phyloP scores from a whole-genome alignment of 306 rosid species.

The Sechiopsis laciniata region DNA sequence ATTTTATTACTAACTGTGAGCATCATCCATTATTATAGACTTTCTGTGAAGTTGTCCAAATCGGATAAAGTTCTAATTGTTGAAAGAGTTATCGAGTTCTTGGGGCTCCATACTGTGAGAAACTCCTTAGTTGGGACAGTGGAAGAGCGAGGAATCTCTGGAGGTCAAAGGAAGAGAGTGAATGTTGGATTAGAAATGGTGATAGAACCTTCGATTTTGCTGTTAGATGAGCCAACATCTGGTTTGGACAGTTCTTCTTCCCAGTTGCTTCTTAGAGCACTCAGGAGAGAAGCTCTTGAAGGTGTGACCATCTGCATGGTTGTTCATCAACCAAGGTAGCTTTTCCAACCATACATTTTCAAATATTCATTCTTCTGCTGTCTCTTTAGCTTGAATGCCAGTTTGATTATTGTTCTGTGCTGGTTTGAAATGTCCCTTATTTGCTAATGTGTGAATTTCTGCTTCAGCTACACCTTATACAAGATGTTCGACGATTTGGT shows the following conservation, averaged over 20 bases:
- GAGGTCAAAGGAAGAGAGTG: constrained; percentile 95
- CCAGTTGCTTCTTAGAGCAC: constrained; percentile 83
- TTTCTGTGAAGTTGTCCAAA: constrained; percentile 59
- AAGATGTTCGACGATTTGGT: constrained; percentile 92
- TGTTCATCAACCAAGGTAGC: constrained; percentile 98
- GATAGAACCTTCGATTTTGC: constrained; percentile 94
- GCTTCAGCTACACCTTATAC: constrained; percentile 82
- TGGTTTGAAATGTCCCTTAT: background rate
- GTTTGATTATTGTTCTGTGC: background rate
- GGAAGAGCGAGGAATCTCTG: constrained; percentile 93
- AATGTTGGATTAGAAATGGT: constrained; percentile 98
- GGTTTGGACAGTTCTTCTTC: constrained; percentile 98
- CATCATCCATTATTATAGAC: constrained; percentile 34
- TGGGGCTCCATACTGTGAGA: constrained; percentile 91
- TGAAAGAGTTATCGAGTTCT: constrained; percentile 79
- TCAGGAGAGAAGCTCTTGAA: constrained; percentile 91
- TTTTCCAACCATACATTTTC: constrained; percentile 9
- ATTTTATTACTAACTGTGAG: constrained; percentile 16
- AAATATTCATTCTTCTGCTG: background rate
- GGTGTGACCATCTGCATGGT: constrained; percentile 94
- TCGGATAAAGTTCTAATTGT: constrained; percentile 76
- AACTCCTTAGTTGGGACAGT: constrained; percentile 86
- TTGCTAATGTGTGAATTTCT: background rate
- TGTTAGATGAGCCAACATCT: constrained; percentile 94
- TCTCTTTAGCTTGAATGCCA: background rate